Conservation (phyloP, 1,284 basidiomycete species). For the Rhodotorula sp. region DNA sequence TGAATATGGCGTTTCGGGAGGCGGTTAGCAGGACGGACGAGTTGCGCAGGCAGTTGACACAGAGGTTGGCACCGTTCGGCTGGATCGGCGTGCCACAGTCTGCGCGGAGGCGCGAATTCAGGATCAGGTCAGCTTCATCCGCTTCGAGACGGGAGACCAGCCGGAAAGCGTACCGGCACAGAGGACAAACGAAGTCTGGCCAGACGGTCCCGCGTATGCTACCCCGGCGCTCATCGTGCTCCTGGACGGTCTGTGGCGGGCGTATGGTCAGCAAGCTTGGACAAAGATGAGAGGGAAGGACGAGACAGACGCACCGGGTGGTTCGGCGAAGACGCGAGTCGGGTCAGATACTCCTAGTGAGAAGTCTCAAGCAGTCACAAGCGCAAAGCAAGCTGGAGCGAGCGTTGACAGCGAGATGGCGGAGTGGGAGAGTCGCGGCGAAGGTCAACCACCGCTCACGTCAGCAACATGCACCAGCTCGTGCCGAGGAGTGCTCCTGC, state of each 20-base stretch:
- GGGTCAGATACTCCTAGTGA: too few species aligned
- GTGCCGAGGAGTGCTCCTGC: too few species aligned
- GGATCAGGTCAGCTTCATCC: slow-evolving; percentile 6
- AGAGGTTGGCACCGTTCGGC: slow-evolving; percentile 93
- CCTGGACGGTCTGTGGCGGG: background rate
- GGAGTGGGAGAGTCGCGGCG: too few species aligned
- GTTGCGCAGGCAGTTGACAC: slow-evolving; percentile 86
- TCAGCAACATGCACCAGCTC: too few species aligned
- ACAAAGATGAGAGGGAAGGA: background rate
- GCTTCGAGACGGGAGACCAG: background rate
- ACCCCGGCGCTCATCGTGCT: slow-evolving; percentile 29
- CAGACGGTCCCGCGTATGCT: slow-evolving; percentile 31
- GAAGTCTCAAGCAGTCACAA: too few species aligned
- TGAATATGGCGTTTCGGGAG: background rate
- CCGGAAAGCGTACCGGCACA: slow-evolving; percentile 39
- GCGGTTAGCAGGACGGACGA: slow-evolving; percentile 56
- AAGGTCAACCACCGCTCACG: too few species aligned
- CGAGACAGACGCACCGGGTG: background rate
- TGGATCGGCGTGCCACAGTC: slow-evolving; percentile 80
- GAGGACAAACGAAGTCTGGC: slow-evolving; percentile 35
- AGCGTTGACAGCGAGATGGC: too few species aligned
- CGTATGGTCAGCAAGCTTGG: background rate
- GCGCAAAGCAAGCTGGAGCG: too few species aligned
- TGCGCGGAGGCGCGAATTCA: background rate
- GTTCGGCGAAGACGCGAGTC: background rate